Conservation (phyloP, 495 filamentous ascomycete genomes). For the Aspergillus bertholletiae region DNA sequence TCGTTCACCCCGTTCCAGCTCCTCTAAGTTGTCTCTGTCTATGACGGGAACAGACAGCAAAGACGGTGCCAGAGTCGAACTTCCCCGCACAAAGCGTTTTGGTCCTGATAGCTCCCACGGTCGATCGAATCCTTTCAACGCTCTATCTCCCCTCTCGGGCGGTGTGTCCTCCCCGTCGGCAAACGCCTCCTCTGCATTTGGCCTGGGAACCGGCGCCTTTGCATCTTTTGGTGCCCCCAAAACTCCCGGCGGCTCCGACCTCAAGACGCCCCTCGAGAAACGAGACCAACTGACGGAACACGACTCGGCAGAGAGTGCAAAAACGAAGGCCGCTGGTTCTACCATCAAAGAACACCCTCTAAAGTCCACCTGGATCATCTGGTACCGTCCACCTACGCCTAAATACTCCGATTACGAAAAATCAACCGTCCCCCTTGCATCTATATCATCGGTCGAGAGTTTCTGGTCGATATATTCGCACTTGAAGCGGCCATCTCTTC, state of each 20-base stretch:
- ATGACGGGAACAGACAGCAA: constrained; percentile 61
- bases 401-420: constrained; percentile 99
- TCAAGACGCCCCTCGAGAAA: constrained; percentile 66
- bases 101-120: constrained; percentile 75
- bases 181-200: constrained; percentile 88
- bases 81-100: constrained; percentile 72
- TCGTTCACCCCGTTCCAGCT: constrained; percentile 42
- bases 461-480: constrained; percentile 93
- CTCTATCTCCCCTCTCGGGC: constrained; percentile 65
- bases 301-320: constrained; percentile 49
- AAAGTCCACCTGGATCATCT: constrained; percentile 90
- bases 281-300: constrained; percentile 55
- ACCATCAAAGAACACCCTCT: constrained; percentile 57
- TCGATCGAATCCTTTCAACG: constrained; percentile 82
- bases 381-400: constrained; percentile 90
- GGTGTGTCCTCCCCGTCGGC: constrained; percentile 80
- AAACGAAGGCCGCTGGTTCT: constrained; percentile 38
- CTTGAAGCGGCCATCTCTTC: constrained; percentile 79
- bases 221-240: constrained; percentile 95
- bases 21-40: constrained; percentile 86
- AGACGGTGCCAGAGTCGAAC: constrained; percentile 58
- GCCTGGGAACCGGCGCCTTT: constrained; percentile 91
- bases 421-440: constrained; percentile 81
- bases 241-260: constrained; percentile 77
- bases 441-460: constrained; percentile 78